Percentiles rank a stretch among this genome's conserved stretches.
Evolutionary conservation across 768 basidiomycete species (phyloP).

Genomic region (Mycena kentingensis): DNA sequence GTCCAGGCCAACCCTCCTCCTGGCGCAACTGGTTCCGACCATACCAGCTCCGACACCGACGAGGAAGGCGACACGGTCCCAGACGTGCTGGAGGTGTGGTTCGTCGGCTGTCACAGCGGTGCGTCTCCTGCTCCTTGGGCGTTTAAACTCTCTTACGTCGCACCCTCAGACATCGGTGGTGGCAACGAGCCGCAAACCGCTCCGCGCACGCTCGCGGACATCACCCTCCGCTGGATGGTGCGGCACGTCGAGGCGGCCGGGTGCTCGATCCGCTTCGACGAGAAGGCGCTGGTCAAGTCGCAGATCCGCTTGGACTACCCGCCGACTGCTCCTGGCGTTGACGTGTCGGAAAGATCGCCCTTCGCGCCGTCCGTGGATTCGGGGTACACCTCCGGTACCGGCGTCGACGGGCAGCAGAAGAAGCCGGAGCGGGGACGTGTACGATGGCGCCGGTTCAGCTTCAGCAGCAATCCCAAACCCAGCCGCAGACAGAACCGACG

Average conservation of each 20-base stretch:
- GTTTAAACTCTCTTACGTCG: not conserved
- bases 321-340: not conserved
- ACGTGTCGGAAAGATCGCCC: not conserved
- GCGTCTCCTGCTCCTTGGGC: not conserved
- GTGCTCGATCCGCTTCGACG: slow-evolving; percentile 64
- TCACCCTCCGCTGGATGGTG: slow-evolving; percentile 79
- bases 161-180: slow-evolving; percentile 67
- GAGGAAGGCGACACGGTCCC: slow-evolving; percentile 28
- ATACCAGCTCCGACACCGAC: too few species aligned
- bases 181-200: slow-evolving; percentile 51
- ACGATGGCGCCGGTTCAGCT: too few species aligned
- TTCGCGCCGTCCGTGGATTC: not conserved
- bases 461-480: too few species aligned
- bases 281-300: slow-evolving; percentile 44
- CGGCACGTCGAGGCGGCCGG: slow-evolving; percentile 57
- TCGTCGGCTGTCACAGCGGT: slow-evolving; percentile 74
- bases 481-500: too few species aligned
- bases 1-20: too few species aligned
- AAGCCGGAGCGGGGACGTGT: too few species aligned
- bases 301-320: slow-evolving; percentile 33
- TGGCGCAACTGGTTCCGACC: too few species aligned
- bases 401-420: too few species aligned
- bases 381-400: too few species aligned
- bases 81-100: slow-evolving; percentile 81
- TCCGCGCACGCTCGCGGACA: slow-evolving; percentile 52